These are phyloP conservation scores for Saturnispora ahearnii DNA, from an alignment of 805 yeast species.

Conservation along the genomic window DNA sequence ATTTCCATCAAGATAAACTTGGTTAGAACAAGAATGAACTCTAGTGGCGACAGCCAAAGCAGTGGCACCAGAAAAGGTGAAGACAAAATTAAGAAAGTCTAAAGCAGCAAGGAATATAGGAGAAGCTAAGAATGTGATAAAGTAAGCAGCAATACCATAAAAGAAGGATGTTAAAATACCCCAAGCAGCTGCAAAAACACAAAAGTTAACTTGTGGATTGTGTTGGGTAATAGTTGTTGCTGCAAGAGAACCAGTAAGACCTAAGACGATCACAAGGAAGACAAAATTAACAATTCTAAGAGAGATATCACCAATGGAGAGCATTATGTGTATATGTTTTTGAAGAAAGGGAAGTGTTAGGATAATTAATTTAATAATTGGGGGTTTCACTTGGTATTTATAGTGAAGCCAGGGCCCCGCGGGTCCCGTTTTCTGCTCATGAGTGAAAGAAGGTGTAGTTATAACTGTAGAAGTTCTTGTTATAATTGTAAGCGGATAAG, in stretches of 20 bases:
- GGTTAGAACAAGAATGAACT: conserved; percentile 76
- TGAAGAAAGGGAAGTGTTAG: background rate
- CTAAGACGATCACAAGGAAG: conserved; percentile 71
- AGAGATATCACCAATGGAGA: conserved; percentile 65
- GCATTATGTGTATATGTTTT: conserved; percentile 19
- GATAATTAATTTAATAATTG: background rate
- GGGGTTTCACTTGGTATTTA: background rate
- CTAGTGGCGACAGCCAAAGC: conserved; percentile 89
- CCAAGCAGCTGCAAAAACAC: conserved; percentile 79
- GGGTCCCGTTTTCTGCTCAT: conserved; percentile 1
- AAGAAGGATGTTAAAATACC: conserved; percentile 73
- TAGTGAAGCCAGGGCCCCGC: background rate
- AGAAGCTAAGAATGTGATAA: conserved; percentile 75
- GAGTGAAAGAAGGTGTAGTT: too few species aligned
- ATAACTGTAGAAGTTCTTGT: too few species aligned
- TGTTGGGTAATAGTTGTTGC: conserved; percentile 44
- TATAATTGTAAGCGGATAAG: too few species aligned
- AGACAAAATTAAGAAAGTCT: conserved; percentile 84
- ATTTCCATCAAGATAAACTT: conserved; percentile 54
- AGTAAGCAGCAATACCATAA: conserved; percentile 71
- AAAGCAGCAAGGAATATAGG: conserved; percentile 66
- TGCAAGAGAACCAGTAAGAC: conserved; percentile 82
- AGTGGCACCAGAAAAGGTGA: conserved; percentile 90
- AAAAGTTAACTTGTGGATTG: conserved; percentile 81
- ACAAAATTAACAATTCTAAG: conserved; percentile 69